Conservation (phyloP, 2,329 filamentous ascomycete genomes). For the Pseudomassariella vexata region DNA sequence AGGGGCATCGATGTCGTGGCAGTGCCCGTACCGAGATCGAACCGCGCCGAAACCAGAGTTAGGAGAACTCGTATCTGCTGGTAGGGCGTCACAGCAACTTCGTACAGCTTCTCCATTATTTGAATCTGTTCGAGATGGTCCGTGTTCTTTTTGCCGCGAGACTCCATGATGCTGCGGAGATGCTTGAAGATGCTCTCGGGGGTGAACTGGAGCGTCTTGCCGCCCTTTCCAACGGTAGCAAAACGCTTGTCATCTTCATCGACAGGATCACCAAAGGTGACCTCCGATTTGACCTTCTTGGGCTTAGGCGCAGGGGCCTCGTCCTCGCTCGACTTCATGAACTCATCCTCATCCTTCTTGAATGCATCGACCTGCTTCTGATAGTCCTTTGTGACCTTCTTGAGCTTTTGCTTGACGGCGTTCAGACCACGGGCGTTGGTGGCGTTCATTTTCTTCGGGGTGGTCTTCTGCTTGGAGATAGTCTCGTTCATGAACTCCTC, state of each 20-base stretch:
- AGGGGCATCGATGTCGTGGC: constrained; percentile 76
- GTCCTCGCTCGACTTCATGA: constrained; percentile 80
- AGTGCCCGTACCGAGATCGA: constrained; percentile 80
- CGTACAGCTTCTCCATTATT: constrained; percentile 92
- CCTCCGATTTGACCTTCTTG: constrained; percentile 46
- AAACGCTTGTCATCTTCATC: constrained; percentile 78
- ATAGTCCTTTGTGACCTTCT: constrained; percentile 98
- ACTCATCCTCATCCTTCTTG: constrained; percentile 75
- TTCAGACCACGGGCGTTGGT: constrained; percentile 91
- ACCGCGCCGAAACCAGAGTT: constrained; percentile 86
- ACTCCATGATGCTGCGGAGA: constrained; percentile 86
- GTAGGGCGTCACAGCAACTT: constrained; percentile 86
- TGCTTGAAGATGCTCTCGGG: constrained; percentile 98
- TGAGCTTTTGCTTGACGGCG: constrained; percentile 96
- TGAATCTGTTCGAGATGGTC: constrained; percentile 92
- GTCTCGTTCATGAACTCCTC: constrained; percentile 94
- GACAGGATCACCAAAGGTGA: constrained; percentile 43
- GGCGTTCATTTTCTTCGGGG: constrained; percentile 97
- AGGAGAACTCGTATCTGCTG: constrained; percentile 90
- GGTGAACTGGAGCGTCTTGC: constrained; percentile 85
- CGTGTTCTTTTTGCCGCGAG: constrained; percentile 97
- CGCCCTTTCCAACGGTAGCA: constrained; percentile 80
- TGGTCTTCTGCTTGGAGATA: constrained; percentile 90
- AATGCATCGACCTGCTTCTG: constrained; percentile 82
- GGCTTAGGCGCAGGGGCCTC: constrained; percentile 48